Evolutionary conservation across 768 basidiomycete genomes (phyloP), one percentile per base, ranked within the genome.

Genomic region (Leccinum uliginosum): DNA sequence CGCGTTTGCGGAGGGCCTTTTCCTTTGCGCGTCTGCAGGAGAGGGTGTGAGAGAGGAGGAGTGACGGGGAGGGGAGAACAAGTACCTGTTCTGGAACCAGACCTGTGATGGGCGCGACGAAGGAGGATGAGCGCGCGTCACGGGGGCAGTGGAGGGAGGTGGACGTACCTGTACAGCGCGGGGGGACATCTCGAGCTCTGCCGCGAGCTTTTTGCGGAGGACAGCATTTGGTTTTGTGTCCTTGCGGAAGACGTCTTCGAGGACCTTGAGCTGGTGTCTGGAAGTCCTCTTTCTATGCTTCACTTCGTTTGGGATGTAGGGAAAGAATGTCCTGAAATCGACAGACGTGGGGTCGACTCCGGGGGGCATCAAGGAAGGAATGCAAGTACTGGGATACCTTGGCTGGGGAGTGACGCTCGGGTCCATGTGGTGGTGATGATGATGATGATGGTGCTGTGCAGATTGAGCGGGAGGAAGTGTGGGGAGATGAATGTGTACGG

Each of bases 281-380:
- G 93, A 91, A 0, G 96, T 98, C 52, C 96, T 79, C 65, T 93
- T 90, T 58, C 94, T 79, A 66, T 96, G 94, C 76, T 96, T 96
- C 75, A 97, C 91, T 76, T 95, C 88, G 74, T 91, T 91, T 55
- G 91, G 91, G 51, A 86, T 84, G 74, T 90, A 93, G n/a, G 89
- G 86, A 63, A 87, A 91, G 76, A 92, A 91, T 43, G 88, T 85
- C 66, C 87, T 84, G 68, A 89, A 87, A 79, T 90, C 87, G 71
- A 86, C 84, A 62, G 82, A 75, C 38, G 65, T 54, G 63, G 86
- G 84, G 76, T 89, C 88, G 70, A 81, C 75, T 56, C 75, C 77
- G 65, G 76, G 78, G 60, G 76, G 78, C 67, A 78, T 71, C 71
- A 78, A 74, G 62, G 75, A 75, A 63, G 78, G 75, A 68, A 78